phyloP scores from a whole-genome alignment of 805 yeast species.

The Teunomyces cretensis region DNA sequence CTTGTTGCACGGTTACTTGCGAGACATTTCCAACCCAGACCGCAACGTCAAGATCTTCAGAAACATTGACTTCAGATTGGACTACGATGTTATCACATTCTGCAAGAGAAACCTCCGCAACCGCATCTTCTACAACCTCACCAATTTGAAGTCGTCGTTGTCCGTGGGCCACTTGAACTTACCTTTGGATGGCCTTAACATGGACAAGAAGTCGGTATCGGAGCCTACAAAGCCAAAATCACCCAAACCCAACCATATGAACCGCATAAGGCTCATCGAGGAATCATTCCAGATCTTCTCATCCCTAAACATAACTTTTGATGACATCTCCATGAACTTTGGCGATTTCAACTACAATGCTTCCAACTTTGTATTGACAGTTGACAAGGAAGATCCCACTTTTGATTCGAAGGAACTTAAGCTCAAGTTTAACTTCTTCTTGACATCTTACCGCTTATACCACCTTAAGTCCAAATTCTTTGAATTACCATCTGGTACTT shows the following conservation, averaged over 20 bases:
- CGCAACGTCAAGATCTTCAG: slow-evolving; percentile 21
- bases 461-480: slow-evolving; percentile 31
- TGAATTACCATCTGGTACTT: slow-evolving; percentile 37
- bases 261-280: neutral
- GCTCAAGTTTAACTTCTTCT: slow-evolving; percentile 19
- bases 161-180: slow-evolving; percentile 10
- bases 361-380: slow-evolving; percentile 20
- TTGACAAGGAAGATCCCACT: slow-evolving; percentile 12
- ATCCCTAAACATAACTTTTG: slow-evolving; percentile 15
- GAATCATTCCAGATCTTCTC: slow-evolving; percentile 1
- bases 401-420: slow-evolving; percentile 2
- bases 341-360: slow-evolving; percentile 15
- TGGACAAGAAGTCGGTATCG: neutral
- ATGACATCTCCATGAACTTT: slow-evolving; percentile 23
- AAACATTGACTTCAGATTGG: slow-evolving; percentile 22
- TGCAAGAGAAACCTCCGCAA: slow-evolving; percentile 10
- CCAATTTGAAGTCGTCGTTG: slow-evolving; percentile 13
- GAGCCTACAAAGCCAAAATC: neutral
- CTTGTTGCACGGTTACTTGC: slow-evolving; percentile 22
- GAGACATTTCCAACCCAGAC: slow-evolving; percentile 9
- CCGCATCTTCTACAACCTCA: slow-evolving; percentile 11
- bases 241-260: neutral
- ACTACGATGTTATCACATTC: slow-evolving; percentile 19
- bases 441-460: slow-evolving; percentile 27
- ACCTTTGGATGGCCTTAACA: slow-evolving; percentile 6